Conservation (phyloP, 78 protist genomes). For the Guillardia theta region DNA sequence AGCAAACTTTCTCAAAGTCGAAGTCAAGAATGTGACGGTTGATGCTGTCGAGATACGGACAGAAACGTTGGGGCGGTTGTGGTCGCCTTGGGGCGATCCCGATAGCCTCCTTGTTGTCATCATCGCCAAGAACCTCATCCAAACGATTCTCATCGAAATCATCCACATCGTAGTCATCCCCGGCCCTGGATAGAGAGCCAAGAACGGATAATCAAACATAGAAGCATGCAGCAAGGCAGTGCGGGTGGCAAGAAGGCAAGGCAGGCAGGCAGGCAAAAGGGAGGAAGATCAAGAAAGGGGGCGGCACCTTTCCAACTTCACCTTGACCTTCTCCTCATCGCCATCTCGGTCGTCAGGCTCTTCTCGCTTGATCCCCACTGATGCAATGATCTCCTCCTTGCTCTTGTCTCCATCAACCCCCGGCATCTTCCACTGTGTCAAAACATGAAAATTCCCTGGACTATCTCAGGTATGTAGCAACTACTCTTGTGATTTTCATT, state of each 20-base stretch:
- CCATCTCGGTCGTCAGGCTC: background rate
- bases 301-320: background rate
- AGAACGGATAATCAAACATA: background rate
- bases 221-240: background rate
- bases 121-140: background rate
- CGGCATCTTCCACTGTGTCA: too few relatives aligned
- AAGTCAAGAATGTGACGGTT: constrained; percentile 84
- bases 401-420: too few relatives aligned
- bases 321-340: background rate
- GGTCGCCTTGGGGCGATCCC: background rate
- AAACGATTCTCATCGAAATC: background rate
- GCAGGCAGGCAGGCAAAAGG: background rate
- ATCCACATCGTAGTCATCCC: background rate
- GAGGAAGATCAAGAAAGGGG: background rate
- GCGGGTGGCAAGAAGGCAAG: too few relatives aligned
- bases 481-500: too few relatives aligned
- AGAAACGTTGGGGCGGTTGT: constrained; percentile 22
- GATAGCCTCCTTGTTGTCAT: background rate
- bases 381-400: background rate
- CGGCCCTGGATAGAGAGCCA: background rate
- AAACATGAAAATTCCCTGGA: too few relatives aligned
- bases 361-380: background rate
- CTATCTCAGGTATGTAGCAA: too few relatives aligned
- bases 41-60: constrained; percentile 84
- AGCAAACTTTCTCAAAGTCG: constrained; percentile 94